Base-by-base conservation (phyloP, 108 stramenopile genomes). In the Cyclostephanos invisitatus region DNA sequence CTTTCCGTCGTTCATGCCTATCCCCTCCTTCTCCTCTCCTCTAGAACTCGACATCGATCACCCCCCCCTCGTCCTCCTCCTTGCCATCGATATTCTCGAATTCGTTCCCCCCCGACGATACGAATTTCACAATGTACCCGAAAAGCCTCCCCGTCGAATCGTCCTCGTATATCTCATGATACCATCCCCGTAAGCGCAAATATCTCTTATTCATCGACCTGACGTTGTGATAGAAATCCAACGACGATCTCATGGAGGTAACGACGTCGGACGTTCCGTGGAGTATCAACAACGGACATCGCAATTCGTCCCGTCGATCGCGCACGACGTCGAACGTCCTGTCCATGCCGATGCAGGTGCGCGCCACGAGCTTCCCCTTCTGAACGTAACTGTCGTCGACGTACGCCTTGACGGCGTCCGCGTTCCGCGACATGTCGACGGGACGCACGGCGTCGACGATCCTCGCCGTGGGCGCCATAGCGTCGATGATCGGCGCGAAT, bases 361-460 rank as follows among this genome's bases (percentile, higher is more conserved):
- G 74, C 21, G 75, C 80, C n/a, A 76, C 51, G 32, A 81, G 17
- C 22, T 81, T 81, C 17, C 75, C 74, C 10, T 38, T 50, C 8
- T 44, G 47, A 49, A 28, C 40, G 32, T 76, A 47, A 24, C 75
- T 74, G 62, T 81, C 80, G 21, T 75, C 75, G 22, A 81, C 71
- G 48, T 81, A 81, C 27, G 28, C 68, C 22, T 74, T 49, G 5
- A 81, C 74, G 5, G 74, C 74, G 0, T 72, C 51, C 37, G 63
- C 49, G 40, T 81, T 76, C 6, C 80, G 62, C 3, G 55, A 59
- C 80, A 81, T 53, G 6, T 81, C 74, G 18, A 24, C n/a, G 3
- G 80, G 75, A 35, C 67, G 38, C 25, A 81, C 75, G 2, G 66
- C 70, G 51, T 81, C 80, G 11, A 81, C 80, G 37, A 81, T 75